A percentile compares a stretch with the other conserved stretches of the same genome.
Evolutionary conservation across 164 flowering plant genomes (phyloP).

Genomic region (Piper betle): DNA sequence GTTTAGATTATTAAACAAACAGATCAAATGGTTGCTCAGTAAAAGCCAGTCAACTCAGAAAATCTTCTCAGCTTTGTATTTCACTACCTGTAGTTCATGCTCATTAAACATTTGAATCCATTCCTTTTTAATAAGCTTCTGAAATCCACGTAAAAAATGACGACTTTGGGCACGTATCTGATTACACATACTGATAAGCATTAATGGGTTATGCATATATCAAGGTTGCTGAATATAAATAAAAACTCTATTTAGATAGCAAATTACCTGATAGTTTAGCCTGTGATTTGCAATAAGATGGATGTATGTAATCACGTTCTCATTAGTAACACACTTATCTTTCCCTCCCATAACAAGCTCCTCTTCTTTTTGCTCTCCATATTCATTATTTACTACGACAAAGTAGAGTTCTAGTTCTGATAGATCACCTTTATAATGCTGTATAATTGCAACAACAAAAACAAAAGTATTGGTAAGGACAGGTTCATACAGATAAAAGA

Average conservation of each 20-base stretch:
- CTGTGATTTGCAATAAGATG: slow-evolving; percentile 88
- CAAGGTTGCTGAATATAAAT: too few relatives aligned
- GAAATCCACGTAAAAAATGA: slow-evolving; percentile 87
- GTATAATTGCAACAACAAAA: slow-evolving; percentile 7
- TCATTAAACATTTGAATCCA: slow-evolving; percentile 99
- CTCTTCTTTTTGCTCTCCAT: slow-evolving; percentile 92
- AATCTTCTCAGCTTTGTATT: background rate
- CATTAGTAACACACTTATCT: slow-evolving; percentile 72
- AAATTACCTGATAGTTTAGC: slow-evolving; percentile 67
- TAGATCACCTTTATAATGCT: slow-evolving; percentile 77
- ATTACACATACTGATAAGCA: background rate
- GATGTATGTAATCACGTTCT: slow-evolving; percentile 75
- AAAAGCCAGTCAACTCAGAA: background rate
- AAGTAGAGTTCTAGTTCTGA: slow-evolving; percentile 82
- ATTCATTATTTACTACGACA: slow-evolving; percentile 87
- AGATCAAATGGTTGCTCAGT: too few relatives aligned
- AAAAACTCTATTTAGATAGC: background rate
- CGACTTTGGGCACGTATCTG: slow-evolving; percentile 96
- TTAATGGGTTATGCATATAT: background rate
- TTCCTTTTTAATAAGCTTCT: slow-evolving; percentile 77
- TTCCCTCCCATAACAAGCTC: slow-evolving; percentile 85
- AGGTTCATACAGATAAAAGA: too few relatives aligned
- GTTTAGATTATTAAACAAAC: background rate
- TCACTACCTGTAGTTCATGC: slow-evolving; percentile 91
- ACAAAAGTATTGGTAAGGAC: too few relatives aligned